Conservation (phyloP, 1,284 basidiomycete species). For the Trametes polyzona region DNA sequence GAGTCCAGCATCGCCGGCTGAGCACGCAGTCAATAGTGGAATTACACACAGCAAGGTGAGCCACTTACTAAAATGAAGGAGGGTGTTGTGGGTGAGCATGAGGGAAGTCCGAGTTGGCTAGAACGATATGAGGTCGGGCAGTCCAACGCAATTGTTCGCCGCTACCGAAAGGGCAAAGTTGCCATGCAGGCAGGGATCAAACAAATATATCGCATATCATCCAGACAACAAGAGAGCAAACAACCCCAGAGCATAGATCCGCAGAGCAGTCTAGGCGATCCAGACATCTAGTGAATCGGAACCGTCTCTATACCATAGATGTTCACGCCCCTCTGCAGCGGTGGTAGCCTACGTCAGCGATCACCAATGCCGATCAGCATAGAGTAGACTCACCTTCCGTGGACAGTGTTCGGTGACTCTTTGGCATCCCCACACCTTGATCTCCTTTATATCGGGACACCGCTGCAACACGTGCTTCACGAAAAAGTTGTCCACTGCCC, state of each 20-base stretch:
- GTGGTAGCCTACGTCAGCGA: neutral
- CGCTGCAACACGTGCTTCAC: conserved; percentile 72
- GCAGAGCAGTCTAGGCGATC: neutral
- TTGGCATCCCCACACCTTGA: conserved; percentile 78
- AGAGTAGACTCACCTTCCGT: conserved; percentile 46
- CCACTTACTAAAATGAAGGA: neutral
- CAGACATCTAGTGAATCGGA: neutral
- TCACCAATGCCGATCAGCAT: neutral
- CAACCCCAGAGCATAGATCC: neutral
- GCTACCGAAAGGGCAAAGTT: too few species aligned
- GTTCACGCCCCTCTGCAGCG: conserved; percentile 44
- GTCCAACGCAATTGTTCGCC: too few species aligned
- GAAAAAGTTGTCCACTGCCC: conserved; percentile 83
- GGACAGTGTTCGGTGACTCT: conserved; percentile 58
- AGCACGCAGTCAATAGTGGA: neutral
- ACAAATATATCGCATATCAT: too few species aligned
- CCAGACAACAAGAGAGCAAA: neutral
- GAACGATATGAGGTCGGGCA: too few species aligned
- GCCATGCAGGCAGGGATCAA: too few species aligned
- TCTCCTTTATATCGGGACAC: conserved; percentile 54
- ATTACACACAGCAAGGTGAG: neutral
- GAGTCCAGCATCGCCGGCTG: too few species aligned
- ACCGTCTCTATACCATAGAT: conserved; percentile 49
- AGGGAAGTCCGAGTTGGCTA: too few species aligned
- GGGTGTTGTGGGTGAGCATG: too few species aligned